Evolutionary conservation across 495 filamentous ascomycete species (phyloP).

Genomic region (Aspergillus sparsus): DNA sequence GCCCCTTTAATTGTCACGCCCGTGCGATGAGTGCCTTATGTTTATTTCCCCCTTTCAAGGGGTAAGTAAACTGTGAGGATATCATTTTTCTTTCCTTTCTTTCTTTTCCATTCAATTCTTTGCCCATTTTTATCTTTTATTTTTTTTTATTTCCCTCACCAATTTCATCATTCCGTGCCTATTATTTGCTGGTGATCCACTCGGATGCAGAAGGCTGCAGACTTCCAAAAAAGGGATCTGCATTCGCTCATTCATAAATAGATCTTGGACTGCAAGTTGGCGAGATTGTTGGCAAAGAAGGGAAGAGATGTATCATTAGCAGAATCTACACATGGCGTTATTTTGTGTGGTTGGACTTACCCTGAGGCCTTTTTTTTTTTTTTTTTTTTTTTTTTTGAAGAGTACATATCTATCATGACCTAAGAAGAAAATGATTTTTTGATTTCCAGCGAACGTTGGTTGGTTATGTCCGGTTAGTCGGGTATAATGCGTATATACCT

Average conservation of each 20-base stretch:
- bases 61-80: no score
- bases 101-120: not conserved
- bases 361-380: not conserved
- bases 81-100: conserved; percentile 9
- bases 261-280: conserved; percentile 14
- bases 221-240: conserved; percentile 4
- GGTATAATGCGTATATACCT: no score
- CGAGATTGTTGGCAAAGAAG: conserved; percentile 7
- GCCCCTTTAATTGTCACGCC: conserved; percentile 9
- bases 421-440: no score
- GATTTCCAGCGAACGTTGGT: no score
- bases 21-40: conserved; percentile 7
- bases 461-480: no score
- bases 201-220: not conserved
- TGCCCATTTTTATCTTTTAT: not conserved
- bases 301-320: conserved; percentile 17
- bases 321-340: conserved; percentile 4
- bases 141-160: not conserved
- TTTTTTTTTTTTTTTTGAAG: not conserved
- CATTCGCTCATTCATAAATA: conserved; percentile 4
- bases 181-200: not conserved
- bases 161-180: not conserved
- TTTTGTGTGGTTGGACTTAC: not conserved
- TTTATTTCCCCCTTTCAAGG: not conserved
- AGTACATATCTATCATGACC: no score